Evolutionary conservation across 164 flowering plant genomes (phyloP), one percentile per base, ranked within the genome.

Genomic region (Aristolochia fimbriata): DNA sequence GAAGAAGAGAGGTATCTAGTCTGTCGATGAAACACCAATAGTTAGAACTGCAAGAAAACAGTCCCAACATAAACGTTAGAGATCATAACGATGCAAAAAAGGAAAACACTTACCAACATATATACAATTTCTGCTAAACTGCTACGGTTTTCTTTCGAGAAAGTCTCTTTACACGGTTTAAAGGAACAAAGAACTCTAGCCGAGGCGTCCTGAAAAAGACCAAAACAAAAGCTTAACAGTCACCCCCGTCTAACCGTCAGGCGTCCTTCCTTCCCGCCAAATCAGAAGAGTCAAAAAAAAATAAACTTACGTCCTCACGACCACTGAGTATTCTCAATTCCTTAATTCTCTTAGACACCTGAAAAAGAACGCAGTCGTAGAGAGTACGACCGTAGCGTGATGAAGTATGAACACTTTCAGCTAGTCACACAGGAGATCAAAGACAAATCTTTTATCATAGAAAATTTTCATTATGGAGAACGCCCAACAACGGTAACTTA

Each of bases 321-420:
- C 58, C 51, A 31, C 19, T 33, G 14, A 65, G 74, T 41, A 51
- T 20, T 59, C 65, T 78, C 85, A 76, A 78, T 45, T 60, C 68
- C 65, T 70, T 73, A 63, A 84, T 74, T 75, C 77, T 49, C 57
- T 68, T 77, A 17, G 70, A 78, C 45, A 83, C 71, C 96, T 84
- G 66, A 46, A 49, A 56, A 23, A 1, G 60, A 13, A 41, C 25
- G 22, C 47, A 20, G 9, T 22, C 20, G 22, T 51, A 27, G 9
- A 12, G 45, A 52, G 43, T 37, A 37, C 43, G 43, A 37, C 10
- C 12, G 43, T 10, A 37, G 43, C 43, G 10, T 37, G 4, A 7
- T 1, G 43, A 37, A 27, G 5, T 27, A 27, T 27, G 30, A 27
- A 27, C 4, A 5, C 4, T 10, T 37, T 37, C 43, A 37, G 43